A percentile compares a stretch with the other conserved stretches of the same genome.
Conservation (phyloP, 2,329 filamentous ascomycete genomes). For the Penicillium sp. region DNA sequence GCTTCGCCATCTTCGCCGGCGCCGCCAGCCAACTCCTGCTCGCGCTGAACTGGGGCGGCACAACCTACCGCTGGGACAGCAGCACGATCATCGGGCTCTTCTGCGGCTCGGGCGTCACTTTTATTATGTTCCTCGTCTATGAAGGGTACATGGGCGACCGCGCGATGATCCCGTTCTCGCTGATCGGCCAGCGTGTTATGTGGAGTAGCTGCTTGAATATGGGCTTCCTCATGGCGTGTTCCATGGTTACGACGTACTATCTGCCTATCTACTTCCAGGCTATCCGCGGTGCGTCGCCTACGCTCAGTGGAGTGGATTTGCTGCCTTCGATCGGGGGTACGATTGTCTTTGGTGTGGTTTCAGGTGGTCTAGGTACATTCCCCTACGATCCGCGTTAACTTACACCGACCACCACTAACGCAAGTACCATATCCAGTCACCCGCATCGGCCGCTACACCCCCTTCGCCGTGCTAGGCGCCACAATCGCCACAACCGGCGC, state of each 20-base stretch:
- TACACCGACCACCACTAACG: no score
- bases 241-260: constrained; percentile 42
- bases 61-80: not conserved
- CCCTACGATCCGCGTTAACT: not conserved
- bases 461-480: constrained; percentile 34
- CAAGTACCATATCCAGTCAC: constrained; percentile 24
- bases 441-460: constrained; percentile 40
- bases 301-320: constrained; percentile 33
- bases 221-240: no score
- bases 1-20: not conserved
- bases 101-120: no score
- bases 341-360: constrained; percentile 36
- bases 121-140: not conserved
- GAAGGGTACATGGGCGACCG: not conserved
- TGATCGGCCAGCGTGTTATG: not conserved
- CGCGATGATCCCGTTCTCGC: constrained; percentile 2
- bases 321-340: constrained; percentile 37
- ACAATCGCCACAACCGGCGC: constrained; percentile 38
- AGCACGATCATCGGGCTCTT: no score
- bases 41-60: constrained; percentile 4
- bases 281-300: constrained; percentile 35
- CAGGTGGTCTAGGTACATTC: constrained; percentile 35
- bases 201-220: not conserved
- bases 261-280: constrained; percentile 57
- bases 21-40: not conserved